Evolutionary conservation across 208 protist genomes (phyloP), one percentile per base, ranked within the genome.

Genomic region (Leishmania mexicana): DNA sequence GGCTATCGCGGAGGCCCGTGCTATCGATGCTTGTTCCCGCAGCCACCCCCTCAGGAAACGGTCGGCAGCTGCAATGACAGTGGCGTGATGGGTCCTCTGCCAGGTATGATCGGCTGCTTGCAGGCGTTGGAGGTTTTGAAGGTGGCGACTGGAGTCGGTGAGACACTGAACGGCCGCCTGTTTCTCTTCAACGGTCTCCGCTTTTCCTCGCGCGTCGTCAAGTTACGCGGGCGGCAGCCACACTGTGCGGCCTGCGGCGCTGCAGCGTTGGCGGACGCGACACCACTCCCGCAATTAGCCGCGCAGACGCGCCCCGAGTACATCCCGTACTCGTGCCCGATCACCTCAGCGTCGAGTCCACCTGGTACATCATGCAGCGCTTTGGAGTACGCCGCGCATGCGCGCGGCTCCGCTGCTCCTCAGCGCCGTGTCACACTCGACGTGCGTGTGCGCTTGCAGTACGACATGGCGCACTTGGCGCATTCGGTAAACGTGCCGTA

Each of bases 51-150:
- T 28, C 45, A 87, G 3, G 90, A 76, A 6, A 89, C 92, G 13
- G 96, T 99, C 31, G 95, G 94, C 0, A 98, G 88, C 81, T 99
- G 98, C 88, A 94, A 93, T 53, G 96, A 99, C 82, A 93, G 81
- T 3, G 98, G 98, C 47, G 97, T 99, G 53, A 65, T 99, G 51
- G 97, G 97, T 2, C 91, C 96, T 5, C 88, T 99, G n/a, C 95
- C 97, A 3, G 98, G 98, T 24, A 90, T 96, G 81, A 99, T 99
- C 67, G 98, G 98, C 4, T 96, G 91, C 70, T 79, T 99, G 78
- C 97, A 99, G 86, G 98, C 98, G 54, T 81, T 99, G 64, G 97
- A 99, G 81, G 89, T 85, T 31, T 74, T 98, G 54, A 99, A 99
- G 83, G 76, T 99, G 40, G 58, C 98, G 47, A 79, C 91, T 28